phyloP scores from a whole-genome alignment of 139 green algal species.

The Chlorella ohadii region DNA sequence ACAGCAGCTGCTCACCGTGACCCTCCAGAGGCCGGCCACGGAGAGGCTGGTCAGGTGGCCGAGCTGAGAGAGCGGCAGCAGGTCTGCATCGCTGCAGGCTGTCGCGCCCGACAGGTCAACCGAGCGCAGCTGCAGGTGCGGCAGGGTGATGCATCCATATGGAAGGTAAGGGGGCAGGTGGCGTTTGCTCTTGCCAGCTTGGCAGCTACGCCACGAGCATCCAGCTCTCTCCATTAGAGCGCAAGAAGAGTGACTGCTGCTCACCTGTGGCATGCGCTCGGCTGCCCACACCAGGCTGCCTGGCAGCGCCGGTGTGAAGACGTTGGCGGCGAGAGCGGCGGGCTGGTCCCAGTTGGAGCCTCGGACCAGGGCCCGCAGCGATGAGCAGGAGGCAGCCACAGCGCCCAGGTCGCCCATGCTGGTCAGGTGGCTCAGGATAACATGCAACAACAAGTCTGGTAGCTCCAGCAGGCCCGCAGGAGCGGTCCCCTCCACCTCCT shows the following conservation, averaged over 20 bases:
- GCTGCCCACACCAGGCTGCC: not conserved
- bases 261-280: not conserved
- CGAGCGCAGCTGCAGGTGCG: not conserved
- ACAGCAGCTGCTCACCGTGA: not conserved
- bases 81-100: not conserved
- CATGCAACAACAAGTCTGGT: not conserved
- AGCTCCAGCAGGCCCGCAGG: not conserved
- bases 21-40: constrained; percentile 13
- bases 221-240: too few species aligned
- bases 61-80: constrained; percentile 11
- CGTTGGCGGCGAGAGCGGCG: not conserved
- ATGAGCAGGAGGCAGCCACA: not conserved
- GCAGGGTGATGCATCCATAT: not conserved
- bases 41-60: not conserved
- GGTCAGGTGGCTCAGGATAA: not conserved
- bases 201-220: not conserved
- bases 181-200: too few species aligned
- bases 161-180: not conserved
- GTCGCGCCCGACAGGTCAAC: constrained; percentile 1
- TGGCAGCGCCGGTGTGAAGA: not conserved
- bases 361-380: not conserved
- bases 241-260: not conserved
- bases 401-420: not conserved
- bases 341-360: not conserved
- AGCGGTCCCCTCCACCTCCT: too few species aligned